Evolutionary conservation across 75 land plant genomes (phyloP).

Genomic region (Pinus albicaulis): DNA sequence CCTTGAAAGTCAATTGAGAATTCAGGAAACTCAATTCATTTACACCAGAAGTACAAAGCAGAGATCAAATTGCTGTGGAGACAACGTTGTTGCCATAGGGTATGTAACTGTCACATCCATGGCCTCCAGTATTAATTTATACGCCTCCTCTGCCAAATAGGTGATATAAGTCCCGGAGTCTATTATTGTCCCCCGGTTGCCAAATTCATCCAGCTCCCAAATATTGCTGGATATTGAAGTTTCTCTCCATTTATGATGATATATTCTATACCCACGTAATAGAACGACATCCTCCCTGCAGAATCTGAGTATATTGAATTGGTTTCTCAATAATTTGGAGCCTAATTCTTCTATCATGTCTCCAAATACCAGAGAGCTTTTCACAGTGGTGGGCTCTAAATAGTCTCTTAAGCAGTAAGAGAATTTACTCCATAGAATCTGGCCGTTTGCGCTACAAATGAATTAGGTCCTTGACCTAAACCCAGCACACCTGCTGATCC

Average conservation of each 20-base stretch:
- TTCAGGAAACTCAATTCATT: constrained; percentile 29
- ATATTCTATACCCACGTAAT: constrained; percentile 27
- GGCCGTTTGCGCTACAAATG: constrained; percentile 28
- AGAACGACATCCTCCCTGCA: constrained; percentile 23
- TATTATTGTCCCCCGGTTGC: constrained; percentile 32
- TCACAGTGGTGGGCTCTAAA: constrained; percentile 26
- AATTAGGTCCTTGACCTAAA: constrained; percentile 39
- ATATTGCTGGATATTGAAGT: constrained; percentile 32
- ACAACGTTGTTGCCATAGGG: not conserved
- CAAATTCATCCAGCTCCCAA: constrained; percentile 24
- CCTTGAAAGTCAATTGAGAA: constrained; percentile 42
- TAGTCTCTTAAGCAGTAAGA: constrained; percentile 68
- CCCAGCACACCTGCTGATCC: constrained; percentile 50
- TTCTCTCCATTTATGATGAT: constrained; percentile 23
- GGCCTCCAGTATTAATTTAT: constrained; percentile 33
- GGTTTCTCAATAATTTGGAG: not conserved
- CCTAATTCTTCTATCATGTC: not conserved
- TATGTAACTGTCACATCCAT: constrained; percentile 12
- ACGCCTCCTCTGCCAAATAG: constrained; percentile 27
- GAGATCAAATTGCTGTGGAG: constrained; percentile 32
- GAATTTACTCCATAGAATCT: constrained; percentile 34
- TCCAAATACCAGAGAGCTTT: constrained; percentile 58
- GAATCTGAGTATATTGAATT: constrained; percentile 13
- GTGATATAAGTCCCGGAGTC: constrained; percentile 74
- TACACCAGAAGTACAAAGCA: constrained; percentile 55